phyloP scores from a whole-genome alignment of 2,329 filamentous ascomycete genomes.

The Fusarium sp. region DNA sequence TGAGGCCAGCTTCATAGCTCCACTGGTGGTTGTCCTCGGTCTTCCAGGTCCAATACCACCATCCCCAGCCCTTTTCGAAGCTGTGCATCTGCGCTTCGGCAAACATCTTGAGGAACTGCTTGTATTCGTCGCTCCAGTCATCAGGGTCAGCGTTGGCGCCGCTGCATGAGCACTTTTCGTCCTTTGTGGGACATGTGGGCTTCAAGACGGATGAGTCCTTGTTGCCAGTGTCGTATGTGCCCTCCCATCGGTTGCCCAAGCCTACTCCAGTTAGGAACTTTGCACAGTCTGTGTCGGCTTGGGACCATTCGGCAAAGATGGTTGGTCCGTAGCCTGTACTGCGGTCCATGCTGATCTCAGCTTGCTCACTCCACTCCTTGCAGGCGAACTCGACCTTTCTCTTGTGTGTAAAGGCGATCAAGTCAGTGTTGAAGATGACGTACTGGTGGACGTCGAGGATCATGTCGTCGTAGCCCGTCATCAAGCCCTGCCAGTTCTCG shows the following conservation, averaged over 20 bases:
- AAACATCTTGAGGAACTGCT: conserved; percentile 86
- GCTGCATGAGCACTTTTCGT: conserved; percentile 74
- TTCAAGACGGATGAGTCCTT: conserved; percentile 67
- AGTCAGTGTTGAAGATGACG: conserved; percentile 93
- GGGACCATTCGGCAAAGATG: conserved; percentile 95
- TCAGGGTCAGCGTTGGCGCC: conserved; percentile 77
- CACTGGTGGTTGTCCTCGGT: conserved; percentile 88
- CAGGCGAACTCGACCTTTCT: conserved; percentile 90
- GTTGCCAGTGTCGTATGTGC: conserved; percentile 78
- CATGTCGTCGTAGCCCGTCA: conserved; percentile 75
- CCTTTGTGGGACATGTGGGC: conserved; percentile 76
- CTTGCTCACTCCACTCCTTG: conserved; percentile 83
- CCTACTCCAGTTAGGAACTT: conserved; percentile 87
- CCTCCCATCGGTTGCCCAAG: conserved; percentile 89
- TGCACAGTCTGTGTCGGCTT: conserved; percentile 96
- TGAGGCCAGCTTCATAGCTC: conserved; percentile 86
- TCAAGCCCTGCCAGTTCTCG: conserved; percentile 85
- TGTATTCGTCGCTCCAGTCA: conserved; percentile 77
- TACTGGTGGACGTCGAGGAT: conserved; percentile 98
- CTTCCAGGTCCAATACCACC: conserved; percentile 99
- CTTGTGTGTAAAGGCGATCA: conserved; percentile 82
- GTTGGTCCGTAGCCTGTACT: conserved; percentile 88
- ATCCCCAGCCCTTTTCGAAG: conserved; percentile 93
- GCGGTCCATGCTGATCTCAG: conserved; percentile 74
- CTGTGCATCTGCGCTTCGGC: conserved; percentile 95